These are phyloP conservation scores for Ormosia emarginata DNA, from an alignment of 306 rosid genomes.

Conservation along the genomic window DNA sequence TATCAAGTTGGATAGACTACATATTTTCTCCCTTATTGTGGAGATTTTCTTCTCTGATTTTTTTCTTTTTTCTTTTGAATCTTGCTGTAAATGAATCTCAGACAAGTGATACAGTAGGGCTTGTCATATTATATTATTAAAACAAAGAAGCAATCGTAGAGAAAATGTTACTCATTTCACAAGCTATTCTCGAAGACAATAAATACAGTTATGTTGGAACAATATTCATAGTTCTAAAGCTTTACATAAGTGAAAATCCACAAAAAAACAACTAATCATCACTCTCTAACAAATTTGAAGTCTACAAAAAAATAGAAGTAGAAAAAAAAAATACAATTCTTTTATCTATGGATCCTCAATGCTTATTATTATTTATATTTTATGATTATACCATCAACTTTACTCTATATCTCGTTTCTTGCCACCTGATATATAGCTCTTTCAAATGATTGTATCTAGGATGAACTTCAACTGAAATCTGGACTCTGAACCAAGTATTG, in stretches of 20 bases:
- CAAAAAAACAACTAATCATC: slow-evolving; percentile 24
- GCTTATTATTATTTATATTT: slow-evolving; percentile 29
- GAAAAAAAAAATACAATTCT: slow-evolving; percentile 23
- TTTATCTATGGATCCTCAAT: slow-evolving; percentile 20
- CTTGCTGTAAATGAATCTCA: not conserved
- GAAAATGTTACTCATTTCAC: slow-evolving; percentile 19
- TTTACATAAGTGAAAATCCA: slow-evolving; percentile 38
- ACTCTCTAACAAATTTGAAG: slow-evolving; percentile 30
- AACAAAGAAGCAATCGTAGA: not conserved
- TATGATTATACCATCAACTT: slow-evolving; percentile 38
- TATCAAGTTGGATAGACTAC: not conserved
- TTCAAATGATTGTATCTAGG: slow-evolving; percentile 22
- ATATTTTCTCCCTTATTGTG: not conserved
- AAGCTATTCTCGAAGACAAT: slow-evolving; percentile 7
- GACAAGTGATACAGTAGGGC: not conserved
- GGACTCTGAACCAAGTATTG: slow-evolving; percentile 16
- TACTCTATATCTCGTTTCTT: slow-evolving; percentile 26
- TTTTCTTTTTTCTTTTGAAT: not conserved
- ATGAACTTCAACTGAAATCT: slow-evolving; percentile 28
- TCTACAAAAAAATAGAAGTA: slow-evolving; percentile 3
- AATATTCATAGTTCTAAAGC: slow-evolving; percentile 34
- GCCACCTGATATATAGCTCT: slow-evolving; percentile 26
- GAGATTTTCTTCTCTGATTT: not conserved
- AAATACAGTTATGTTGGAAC: slow-evolving; percentile 36
- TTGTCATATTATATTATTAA: not conserved